Base-by-base conservation (phyloP, 2,329 filamentous ascomycete genomes). In the Leptographium galeiforme region DNA sequence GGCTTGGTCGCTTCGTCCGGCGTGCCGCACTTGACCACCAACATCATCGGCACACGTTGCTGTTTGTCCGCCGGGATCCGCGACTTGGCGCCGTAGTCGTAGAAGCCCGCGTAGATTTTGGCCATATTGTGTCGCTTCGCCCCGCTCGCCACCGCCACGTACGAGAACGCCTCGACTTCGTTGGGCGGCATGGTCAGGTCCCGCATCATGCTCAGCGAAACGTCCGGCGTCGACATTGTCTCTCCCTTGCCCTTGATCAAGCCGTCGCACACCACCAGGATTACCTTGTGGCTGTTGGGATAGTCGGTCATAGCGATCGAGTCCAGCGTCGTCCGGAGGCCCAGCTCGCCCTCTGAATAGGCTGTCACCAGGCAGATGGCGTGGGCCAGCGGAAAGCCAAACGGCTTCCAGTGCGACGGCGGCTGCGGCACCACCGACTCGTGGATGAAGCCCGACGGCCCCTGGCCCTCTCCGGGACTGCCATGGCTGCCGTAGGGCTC, bases 41-140 rank as follows among this genome's bases (percentile, higher is more conserved):
- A 79, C 77, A 98, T 89, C 89, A 98, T 96, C 2, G 93, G 94
- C 32, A 98, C 91, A 54, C 93, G 86, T 70, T 97, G 91, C 69
- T 97, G 93, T 70, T 90, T 93, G 57, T 94, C 88, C 2, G 74
- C 60, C 1, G 91, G 85, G 57, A 98, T 87, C 51, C 78, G 72
- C 12, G 89, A 95, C 59, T 87, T 77, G 56, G 78, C 72, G 52
- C 94, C 93, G 63, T 97, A 98, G 68, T 97, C 89, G 70, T 98
- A 98, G 75, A 97, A 98, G 46, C 94, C 94, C 54, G 90, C 85
- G 69, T 97, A 96, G 55, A 97, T 82, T 75, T 97, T 96, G 62
- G 93, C 91, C 93, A 97, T 98, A 71, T 97, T 98, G 80, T 98
- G 94, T 62, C 93, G 84, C 74, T 98, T 98, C 49, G 90, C 87